These are phyloP conservation scores for Cystofilobasidium capitatum DNA, from an alignment of 768 basidiomycete genomes.

Conservation along the genomic window DNA sequence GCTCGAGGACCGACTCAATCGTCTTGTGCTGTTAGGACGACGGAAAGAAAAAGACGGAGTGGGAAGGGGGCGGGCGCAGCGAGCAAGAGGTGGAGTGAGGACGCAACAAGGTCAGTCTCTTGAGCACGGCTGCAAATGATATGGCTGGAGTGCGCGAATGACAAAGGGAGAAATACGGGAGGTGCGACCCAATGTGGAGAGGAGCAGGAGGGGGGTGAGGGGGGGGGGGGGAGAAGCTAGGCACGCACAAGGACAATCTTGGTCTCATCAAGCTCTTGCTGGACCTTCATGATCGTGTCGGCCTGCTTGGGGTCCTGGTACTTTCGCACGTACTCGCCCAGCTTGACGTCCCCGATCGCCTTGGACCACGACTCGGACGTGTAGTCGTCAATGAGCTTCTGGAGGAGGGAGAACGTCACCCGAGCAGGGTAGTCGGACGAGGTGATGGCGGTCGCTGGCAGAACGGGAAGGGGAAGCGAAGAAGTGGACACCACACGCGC, in stretches of 20 bases:
- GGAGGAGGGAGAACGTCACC: constrained; percentile 87
- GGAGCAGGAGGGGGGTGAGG: background rate
- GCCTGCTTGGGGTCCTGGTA: constrained; percentile 28
- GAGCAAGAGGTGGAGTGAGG: background rate
- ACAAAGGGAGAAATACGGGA: background rate
- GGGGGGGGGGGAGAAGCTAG: background rate
- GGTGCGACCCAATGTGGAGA: background rate
- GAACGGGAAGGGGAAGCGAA: background rate
- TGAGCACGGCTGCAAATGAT: too few species aligned
- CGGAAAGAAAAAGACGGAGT: background rate
- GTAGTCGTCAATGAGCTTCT: constrained; percentile 89
- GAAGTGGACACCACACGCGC: too few species aligned
- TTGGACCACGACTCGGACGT: constrained; percentile 41
- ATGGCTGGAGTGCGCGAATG: too few species aligned
- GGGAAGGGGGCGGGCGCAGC: background rate
- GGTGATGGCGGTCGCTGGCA: constrained; percentile 74
- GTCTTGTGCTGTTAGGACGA: constrained; percentile 76
- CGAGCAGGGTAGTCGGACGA: constrained; percentile 95
- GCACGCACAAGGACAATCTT: constrained; percentile 85
- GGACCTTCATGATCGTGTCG: constrained; percentile 84
- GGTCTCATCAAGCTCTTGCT: constrained; percentile 95
- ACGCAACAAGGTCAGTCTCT: too few species aligned
- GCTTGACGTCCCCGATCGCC: constrained; percentile 25
- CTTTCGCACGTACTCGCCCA: constrained; percentile 25
- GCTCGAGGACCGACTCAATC: constrained; percentile 89